Evolutionary conservation across 2,329 filamentous ascomycete genomes (phyloP), one percentile per base, ranked within the genome.

Genomic region (Chrysosporium queenslandicum): DNA sequence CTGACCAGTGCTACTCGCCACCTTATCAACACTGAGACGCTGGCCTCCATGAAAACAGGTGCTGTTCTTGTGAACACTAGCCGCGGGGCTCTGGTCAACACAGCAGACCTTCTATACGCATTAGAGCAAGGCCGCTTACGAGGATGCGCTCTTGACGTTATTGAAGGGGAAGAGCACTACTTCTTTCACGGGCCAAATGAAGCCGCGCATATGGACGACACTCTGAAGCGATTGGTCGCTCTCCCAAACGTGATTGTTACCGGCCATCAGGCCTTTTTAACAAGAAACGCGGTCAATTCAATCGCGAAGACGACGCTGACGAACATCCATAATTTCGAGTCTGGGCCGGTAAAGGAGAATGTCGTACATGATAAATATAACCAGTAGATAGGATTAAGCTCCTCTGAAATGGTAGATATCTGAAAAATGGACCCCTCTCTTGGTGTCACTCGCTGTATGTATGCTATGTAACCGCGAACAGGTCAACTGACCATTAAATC

Each of bases 181-280:
- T 85, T 85, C 61, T 85, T 85, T 64, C 74, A 78, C 59, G 81
- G 85, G 58, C 79, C 82, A 60, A 82, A 79, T 4, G 74, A 71
- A 12, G 75, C 81, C 56, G 80, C 85, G 59, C 82, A 85, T 56
- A 72, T 84, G 46, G 82, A 86, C 60, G 81, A 85, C 59, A 71
- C 77, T 52, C 69, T 86, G 41, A 82, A 81, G 75, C 75, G 82
- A 4, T 66, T 86, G 56, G 78, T 82, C 67, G 84, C 81, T 0
- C 85, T 85, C 59, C 82, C 76, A 54, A 85, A 85, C 56, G 82
- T 83, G 2, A 64, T 86, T 41, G 69, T 86, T 54, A 82, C 77
- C 57, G 81, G 82, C 0, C 82, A 86, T 59, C 82, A 85, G 69
- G 82, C 79, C 1, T 86, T 85, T 67, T 82, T 86, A 59, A 85